Percentiles rank a stretch among this genome's conserved stretches.
These are phyloP conservation scores for Myrmaecium sp. DNA, from an alignment of 2,329 filamentous ascomycete genomes.

Conservation along the genomic window DNA sequence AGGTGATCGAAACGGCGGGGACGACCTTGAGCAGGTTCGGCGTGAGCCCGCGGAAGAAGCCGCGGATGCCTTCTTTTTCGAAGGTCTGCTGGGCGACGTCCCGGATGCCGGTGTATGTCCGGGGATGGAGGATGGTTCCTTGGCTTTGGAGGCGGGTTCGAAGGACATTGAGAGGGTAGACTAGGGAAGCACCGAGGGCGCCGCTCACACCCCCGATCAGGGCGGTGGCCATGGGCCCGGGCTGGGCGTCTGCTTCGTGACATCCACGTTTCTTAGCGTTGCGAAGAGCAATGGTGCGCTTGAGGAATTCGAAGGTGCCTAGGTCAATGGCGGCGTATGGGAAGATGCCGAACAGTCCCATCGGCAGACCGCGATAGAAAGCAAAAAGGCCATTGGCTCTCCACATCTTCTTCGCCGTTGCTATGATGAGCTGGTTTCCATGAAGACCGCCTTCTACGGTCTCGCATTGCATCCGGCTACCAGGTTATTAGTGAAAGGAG, in stretches of 20 bases:
- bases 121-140: constrained; percentile 78
- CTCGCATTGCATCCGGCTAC: constrained; percentile 75
- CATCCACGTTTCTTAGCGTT: constrained; percentile 53
- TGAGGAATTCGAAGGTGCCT: constrained; percentile 86
- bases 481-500: constrained; percentile 6
- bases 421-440: constrained; percentile 66
- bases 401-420: constrained; percentile 79
- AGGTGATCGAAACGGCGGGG: constrained; percentile 72
- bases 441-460: constrained; percentile 71
- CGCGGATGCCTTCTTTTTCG: constrained; percentile 63
- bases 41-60: constrained; percentile 86
- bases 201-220: constrained; percentile 83
- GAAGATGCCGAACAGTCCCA: constrained; percentile 92
- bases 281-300: constrained; percentile 51
- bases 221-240: constrained; percentile 70
- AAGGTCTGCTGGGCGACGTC: constrained; percentile 79
- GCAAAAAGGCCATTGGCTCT: constrained; percentile 53
- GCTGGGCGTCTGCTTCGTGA: constrained; percentile 62
- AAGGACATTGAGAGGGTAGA: constrained; percentile 89
- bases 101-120: constrained; percentile 78
- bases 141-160: constrained; percentile 86
- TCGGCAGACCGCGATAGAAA: constrained; percentile 83
- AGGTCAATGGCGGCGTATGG: constrained; percentile 95
- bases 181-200: constrained; percentile 78
- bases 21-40: constrained; percentile 94